Conservation (phyloP, 352 stramenopile genomes). For the Phytophthora fragariae region DNA sequence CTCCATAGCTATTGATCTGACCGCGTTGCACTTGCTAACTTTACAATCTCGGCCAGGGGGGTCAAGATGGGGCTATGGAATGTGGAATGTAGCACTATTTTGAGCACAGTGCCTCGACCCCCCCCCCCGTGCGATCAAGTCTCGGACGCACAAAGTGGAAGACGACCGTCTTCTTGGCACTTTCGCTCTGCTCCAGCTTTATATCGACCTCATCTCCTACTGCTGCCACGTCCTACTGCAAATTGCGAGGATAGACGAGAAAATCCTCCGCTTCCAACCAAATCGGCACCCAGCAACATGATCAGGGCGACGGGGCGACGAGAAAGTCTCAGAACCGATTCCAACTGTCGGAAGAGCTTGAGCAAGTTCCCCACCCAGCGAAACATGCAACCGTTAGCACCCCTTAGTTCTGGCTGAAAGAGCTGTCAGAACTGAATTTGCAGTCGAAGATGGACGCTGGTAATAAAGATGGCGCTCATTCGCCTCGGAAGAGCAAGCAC, state of each 20-base stretch:
- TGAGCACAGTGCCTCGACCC: too few relatives aligned
- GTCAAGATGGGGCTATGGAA: too few relatives aligned
- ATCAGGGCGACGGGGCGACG: not conserved
- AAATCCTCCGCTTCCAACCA: not conserved
- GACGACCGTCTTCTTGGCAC: not conserved
- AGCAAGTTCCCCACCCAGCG: not conserved
- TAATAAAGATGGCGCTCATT: not conserved
- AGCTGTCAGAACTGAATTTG: not conserved
- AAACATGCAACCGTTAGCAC: not conserved
- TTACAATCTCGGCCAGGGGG: too few relatives aligned
- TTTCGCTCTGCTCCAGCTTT: not conserved
- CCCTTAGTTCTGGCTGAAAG: not conserved
- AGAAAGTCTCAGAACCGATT: not conserved
- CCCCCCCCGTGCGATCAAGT: too few relatives aligned
- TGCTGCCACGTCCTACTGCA: not conserved
- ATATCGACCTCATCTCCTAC: not conserved
- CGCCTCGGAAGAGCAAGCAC: not conserved
- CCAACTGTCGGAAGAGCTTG: not conserved
- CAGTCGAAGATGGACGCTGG: conserved; percentile 3
- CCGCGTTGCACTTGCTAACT: too few relatives aligned
- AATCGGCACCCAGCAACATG: not conserved
- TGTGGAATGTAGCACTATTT: too few relatives aligned
- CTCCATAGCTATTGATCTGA: too few relatives aligned
- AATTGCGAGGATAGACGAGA: not conserved
- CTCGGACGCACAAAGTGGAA: not conserved